Evolutionary conservation across 495 filamentous ascomycete genomes (phyloP).

Genomic region (Aspergillus indologenus): DNA sequence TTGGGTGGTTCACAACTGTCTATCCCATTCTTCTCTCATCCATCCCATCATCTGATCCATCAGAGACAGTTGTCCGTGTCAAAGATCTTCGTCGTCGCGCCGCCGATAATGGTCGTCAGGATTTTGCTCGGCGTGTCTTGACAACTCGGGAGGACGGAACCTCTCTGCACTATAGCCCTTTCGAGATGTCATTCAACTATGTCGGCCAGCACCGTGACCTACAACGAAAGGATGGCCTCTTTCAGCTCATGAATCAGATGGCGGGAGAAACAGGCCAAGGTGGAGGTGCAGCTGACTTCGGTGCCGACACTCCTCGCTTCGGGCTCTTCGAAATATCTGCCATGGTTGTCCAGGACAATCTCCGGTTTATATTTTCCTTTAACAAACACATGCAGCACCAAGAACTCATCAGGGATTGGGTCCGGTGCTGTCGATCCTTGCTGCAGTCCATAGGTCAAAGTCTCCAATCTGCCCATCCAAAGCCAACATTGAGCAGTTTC

Average conservation of each 20-base stretch:
- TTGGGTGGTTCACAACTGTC: slow-evolving; percentile 62
- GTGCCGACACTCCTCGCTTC: slow-evolving; percentile 55
- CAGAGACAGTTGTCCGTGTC: slow-evolving; percentile 41
- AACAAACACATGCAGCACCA: slow-evolving; percentile 59
- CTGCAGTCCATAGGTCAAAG: slow-evolving; percentile 31
- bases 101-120: slow-evolving; percentile 47
- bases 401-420: slow-evolving; percentile 41
- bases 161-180: slow-evolving; percentile 51
- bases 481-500: slow-evolving; percentile 58
- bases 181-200: slow-evolving; percentile 73
- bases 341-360: slow-evolving; percentile 54
- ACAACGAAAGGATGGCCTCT: slow-evolving; percentile 57
- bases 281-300: slow-evolving; percentile 55
- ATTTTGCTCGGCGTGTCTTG: slow-evolving; percentile 50
- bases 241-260: slow-evolving; percentile 53
- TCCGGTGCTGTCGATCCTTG: not conserved
- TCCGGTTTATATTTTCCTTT: slow-evolving; percentile 61
- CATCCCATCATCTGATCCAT: slow-evolving; percentile 25
- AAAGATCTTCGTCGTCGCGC: slow-evolving; percentile 47
- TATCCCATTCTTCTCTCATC: slow-evolving; percentile 42
- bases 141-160: slow-evolving; percentile 36
- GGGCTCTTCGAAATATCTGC: slow-evolving; percentile 63
- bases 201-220: slow-evolving; percentile 62
- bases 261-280: slow-evolving; percentile 43
- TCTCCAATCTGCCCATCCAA: slow-evolving; percentile 46